These are phyloP conservation scores for Tetrahymena borealis DNA, from an alignment of 73 alveolate species.

Conservation along the genomic window DNA sequence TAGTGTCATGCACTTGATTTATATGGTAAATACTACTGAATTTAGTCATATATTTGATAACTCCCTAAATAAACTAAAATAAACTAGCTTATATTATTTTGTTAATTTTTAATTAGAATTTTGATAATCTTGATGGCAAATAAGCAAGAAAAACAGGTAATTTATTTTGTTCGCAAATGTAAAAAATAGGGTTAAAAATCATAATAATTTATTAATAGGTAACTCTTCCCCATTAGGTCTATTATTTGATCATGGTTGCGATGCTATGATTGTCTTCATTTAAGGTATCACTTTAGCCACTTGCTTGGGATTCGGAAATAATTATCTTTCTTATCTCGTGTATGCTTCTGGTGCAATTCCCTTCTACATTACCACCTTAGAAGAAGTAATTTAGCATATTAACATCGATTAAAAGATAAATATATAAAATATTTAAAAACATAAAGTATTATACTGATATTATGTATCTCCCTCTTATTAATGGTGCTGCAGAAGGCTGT, in stretches of 20 bases:
- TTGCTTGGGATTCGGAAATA: not conserved
- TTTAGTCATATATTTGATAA: not conserved
- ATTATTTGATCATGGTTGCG: not conserved
- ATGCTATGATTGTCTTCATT: not conserved
- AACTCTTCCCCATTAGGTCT: not conserved
- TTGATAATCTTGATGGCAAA: not conserved
- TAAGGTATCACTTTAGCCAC: not conserved
- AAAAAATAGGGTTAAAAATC: too few relatives aligned
- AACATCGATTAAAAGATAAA: not conserved
- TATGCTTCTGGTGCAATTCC: not conserved
- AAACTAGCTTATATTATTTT: too few relatives aligned
- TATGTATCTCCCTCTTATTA: not conserved
- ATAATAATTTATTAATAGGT: not conserved
- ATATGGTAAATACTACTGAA: not conserved
- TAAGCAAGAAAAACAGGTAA: not conserved
- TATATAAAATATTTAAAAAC: not conserved
- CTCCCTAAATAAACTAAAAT: not conserved
- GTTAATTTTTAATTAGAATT: not conserved
- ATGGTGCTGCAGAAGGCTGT: not conserved
- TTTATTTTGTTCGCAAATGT: too few relatives aligned
- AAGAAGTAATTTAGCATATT: not conserved
- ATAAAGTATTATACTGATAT: not conserved
- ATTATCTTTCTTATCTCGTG: not conserved
- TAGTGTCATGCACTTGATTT: not conserved
- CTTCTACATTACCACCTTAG: not conserved